These are phyloP conservation scores for Leccinellum albellum DNA, from an alignment of 768 basidiomycete genomes.

Conservation along the genomic window DNA sequence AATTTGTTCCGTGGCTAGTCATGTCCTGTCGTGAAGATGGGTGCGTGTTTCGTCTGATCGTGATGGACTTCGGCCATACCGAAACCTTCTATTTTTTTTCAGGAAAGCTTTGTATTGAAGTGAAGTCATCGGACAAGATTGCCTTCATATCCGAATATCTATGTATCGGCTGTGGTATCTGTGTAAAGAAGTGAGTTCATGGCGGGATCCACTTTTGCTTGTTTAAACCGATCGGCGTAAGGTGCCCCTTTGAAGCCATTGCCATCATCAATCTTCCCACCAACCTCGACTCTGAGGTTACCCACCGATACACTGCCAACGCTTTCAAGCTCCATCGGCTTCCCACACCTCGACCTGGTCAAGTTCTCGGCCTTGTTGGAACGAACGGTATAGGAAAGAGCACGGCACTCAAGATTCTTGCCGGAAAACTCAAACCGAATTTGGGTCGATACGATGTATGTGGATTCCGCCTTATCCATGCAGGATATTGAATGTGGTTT, in stretches of 20 bases:
- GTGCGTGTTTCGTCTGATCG: conserved; percentile 38
- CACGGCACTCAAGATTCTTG: conserved; percentile 93
- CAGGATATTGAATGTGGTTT: neutral
- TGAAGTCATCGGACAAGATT: conserved; percentile 93
- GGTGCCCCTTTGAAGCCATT: conserved; percentile 99
- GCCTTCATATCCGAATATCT: conserved; percentile 98
- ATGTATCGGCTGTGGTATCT: conserved; percentile 99
- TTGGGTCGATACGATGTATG: conserved; percentile 92
- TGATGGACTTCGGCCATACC: neutral
- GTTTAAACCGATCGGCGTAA: conserved; percentile 30
- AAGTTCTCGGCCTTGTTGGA: conserved; percentile 97
- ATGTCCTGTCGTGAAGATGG: conserved; percentile 98
- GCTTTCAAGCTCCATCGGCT: conserved; percentile 98
- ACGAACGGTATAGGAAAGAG: conserved; percentile 99
- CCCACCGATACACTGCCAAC: conserved; percentile 97
- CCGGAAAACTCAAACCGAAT: conserved; percentile 97
- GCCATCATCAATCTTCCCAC: conserved; percentile 98
- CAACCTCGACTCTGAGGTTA: conserved; percentile 92
- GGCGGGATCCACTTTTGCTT: neutral
- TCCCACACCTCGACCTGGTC: conserved; percentile 94
- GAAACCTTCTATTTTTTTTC: neutral
- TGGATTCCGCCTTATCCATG: conserved; percentile 5
- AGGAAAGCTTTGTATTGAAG: conserved; percentile 99
- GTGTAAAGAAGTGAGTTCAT: conserved; percentile 88
- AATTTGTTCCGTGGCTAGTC: conserved; percentile 43